Evolutionary conservation across 441 rosid genomes (phyloP), one percentile per base, ranked within the genome.

Genomic region (Sinapis alba): DNA sequence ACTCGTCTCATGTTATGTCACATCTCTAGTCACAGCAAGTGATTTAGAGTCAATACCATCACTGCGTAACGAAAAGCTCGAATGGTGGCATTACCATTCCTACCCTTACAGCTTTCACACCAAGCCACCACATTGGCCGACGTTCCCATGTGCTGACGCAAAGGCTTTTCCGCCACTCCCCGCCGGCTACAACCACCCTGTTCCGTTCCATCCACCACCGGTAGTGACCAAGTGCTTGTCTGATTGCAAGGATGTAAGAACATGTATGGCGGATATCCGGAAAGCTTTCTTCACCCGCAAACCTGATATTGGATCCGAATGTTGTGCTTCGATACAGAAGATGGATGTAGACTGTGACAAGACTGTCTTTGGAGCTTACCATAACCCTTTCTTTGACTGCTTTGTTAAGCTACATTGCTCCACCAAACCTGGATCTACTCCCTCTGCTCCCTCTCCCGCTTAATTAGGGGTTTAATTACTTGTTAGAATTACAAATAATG

Each of bases 341-440:
- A 68, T 73, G 78, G 21, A 69, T 19, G 51, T 15, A 16, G 81
- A 78, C 8, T 78, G 81, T 47, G 75, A 78, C n/a, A 78, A 73
- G 62, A 68, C 78, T 11, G 10, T 78, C 19, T 78, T 78, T 68
- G 78, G 78, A 62, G 30, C 75, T 4, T 78, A 6, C 23, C 78
- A 73, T 6, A 78, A 73, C 32, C 71, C 75, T 73, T 78, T 56
- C 75, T 78, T 78, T 12, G 34, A 78, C 45, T 62, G 68, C 50
- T 1, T 41, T 5, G 74, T 78, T 47, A 78, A 78, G 64, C 57
- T 68, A 0, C 68, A 69, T 57, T 78, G 81, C 24, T 59, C 81
- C 9, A 23, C 50, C 36, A 69, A 73, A 56, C 27, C 68, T 27
- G 58, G 10, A 15, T 34, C 79, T 45, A 59, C 63, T 24, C 77